Base-by-base conservation (phyloP, 2,329 filamentous ascomycete species). In the Hymenoscyphus fructigenus region DNA sequence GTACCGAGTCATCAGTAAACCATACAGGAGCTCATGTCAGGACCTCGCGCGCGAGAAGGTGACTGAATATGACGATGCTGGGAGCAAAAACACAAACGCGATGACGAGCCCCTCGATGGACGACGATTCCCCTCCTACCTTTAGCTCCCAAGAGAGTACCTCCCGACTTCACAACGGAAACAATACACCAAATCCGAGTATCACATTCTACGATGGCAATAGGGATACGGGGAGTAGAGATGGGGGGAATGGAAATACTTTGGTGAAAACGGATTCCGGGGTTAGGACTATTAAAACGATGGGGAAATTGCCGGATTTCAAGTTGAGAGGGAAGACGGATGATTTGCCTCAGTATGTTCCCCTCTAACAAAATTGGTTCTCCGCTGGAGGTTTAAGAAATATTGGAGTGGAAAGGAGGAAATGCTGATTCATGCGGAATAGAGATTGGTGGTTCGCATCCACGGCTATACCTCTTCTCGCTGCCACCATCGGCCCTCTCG, bases 401-500 rank as follows among this genome's bases (percentile, higher is more conserved):
- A 50, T n/a, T n/a, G 5, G 41, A 20, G 6, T n/a, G 41, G 15
- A 10, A 41, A 41, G 20, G 53, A 58, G 17, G 65, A 61, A 44
- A 47, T 55, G 56, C 50, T 55, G 38, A 32, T n/a, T 20, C 2
- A 41, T 44, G 9, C 26, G 17, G 3, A 50, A 62, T 58, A 78
- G 74, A 69, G 70, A 72, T 55, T 79, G 78, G 78, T 79, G 76
- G 77, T 76, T 79, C 62, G 78, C 77, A 41, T 77, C 75, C 1
- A 79, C 76, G 3, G 77, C 76, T 3, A 77, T 87, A 56, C 85
- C 85, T 3, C 80, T 91, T 2, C 77, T 91, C 4, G 88, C 88
- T 2, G 89, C 89, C 15, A 87, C 88, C 1, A 82, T 88, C n/a
- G 88, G 87, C 0, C 89, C 89, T 0, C 77, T 91, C n/a, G 88